Conservation (phyloP, 1,284 basidiomycete species). For the Boletus sp. region DNA sequence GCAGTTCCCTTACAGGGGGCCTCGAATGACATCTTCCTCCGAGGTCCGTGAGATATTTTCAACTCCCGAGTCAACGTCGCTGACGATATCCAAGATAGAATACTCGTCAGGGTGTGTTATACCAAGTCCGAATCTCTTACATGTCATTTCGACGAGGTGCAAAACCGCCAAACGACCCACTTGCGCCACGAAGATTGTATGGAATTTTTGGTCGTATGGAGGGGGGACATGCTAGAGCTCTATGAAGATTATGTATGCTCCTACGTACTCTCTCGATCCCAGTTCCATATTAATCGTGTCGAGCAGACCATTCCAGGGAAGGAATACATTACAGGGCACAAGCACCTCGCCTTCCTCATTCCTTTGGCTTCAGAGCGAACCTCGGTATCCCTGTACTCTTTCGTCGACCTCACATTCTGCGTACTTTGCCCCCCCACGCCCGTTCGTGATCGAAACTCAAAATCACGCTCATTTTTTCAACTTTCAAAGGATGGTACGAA, state of each 20-base stretch:
- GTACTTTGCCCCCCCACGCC: constrained; percentile 66
- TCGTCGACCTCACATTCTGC: constrained; percentile 80
- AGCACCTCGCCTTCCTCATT: constrained; percentile 70
- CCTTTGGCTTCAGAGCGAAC: constrained; percentile 64
- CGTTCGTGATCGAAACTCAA: constrained; percentile 42
- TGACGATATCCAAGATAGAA: constrained; percentile 63
- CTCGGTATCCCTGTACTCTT: constrained; percentile 77
- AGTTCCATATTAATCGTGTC: constrained; percentile 11
- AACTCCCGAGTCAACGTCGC: not conserved
- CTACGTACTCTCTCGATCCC: constrained; percentile 1
- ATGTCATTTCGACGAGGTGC: constrained; percentile 66
- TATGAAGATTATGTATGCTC: constrained; percentile 76
- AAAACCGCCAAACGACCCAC: constrained; percentile 62
- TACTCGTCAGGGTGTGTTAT: constrained; percentile 77
- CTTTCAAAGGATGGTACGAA: constrained; percentile 65
- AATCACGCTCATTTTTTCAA: constrained; percentile 49
- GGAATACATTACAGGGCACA: constrained; percentile 65
- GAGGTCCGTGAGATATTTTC: constrained; percentile 52
- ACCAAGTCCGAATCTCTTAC: constrained; percentile 57
- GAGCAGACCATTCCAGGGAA: constrained; percentile 61
- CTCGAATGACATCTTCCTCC: constrained; percentile 56
- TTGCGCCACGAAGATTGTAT: constrained; percentile 71
- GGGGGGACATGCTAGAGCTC: constrained; percentile 72
- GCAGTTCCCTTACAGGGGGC: constrained; percentile 29
- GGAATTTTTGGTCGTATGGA: constrained; percentile 83